Evolutionary conservation across 179 eudicot species (phyloP), one percentile per base, ranked within the genome.

Genomic region (Amaranthus tricolor): DNA sequence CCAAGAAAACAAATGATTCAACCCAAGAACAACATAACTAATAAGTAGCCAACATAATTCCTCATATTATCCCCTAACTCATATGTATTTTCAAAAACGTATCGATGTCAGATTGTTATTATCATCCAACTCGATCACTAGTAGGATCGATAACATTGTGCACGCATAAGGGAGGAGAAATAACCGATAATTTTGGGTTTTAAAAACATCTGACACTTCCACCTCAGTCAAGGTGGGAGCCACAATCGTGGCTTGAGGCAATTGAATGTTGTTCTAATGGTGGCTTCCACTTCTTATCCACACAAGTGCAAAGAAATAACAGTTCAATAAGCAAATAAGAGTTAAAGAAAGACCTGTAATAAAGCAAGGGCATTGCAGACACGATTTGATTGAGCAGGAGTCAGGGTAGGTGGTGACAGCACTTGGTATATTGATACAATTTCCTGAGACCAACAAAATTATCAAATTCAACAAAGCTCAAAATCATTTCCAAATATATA

Each of bases 301-400:
- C 17, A 40, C 17, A 43, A 14, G 21, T 11, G 9, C 67, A 20
- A 47, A 50, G 4, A 54, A 62, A 6, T 45, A 44, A 9, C 13
- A 20, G 6, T 17, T 11, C 10, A 51, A 67, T 20, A 0, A 20
- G 6, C 58, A 11, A 50, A 75, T 16, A 66, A 15, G 15, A 31
- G 55, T 49, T 14, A 43, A 2, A 55, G 55, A 24, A 49, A 6
- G 56, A 92, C 98, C 97, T 94, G 98, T 77, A 94, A 89, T 50
- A 94, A 87, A 51, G 98, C 98, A 72, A 94, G 98, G 49, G 97
- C 98, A 83, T 94, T 94, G 85, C 97, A 94, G 70, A 94, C 98
- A 71, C 98, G 90, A 83, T 94, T 92, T 53, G 98, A 94, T 73
- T 90, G 96, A 15, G 85, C 90, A 31, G 91, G 93, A 76, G 87